Evolutionary conservation across 2,329 filamentous ascomycete species (phyloP), one percentile per base, ranked within the genome.

Genomic region (Hypoxylon sp.): DNA sequence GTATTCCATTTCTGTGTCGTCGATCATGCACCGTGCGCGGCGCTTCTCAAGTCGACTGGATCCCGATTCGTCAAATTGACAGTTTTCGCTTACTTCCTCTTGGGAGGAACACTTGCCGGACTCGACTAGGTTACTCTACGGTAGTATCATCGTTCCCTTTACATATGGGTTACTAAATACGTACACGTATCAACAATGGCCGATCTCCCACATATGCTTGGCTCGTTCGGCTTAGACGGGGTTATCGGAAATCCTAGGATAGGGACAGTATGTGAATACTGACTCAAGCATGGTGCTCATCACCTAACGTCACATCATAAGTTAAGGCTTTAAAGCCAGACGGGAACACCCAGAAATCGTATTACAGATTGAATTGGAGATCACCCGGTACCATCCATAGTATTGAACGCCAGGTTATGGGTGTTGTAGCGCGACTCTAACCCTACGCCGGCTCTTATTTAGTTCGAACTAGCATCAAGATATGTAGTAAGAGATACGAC

Each of bases 311-410:
- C 48, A 35, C 59, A 70, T 66, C 50, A 13, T 60, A 60, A 29
- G 54, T 60, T 39, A 64, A 64, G 52, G 19, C 50, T 29, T 60
- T 52, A 52, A 63, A 52, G 31, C 48, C 50, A 59, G 55, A 62
- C 35, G 3, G 55, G 17, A 35, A 35, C 47, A 62, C 53, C 52
- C 39, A 65, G 31, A 70, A 60, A 62, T 67, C 64, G 57, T 62
- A 67, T 59, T 62, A 62, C 26, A 67, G 68, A 70, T 70, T 61
- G 48, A 42, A 59, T 63, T 62, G 17, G 13, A 70, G 64, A 68
- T 65, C 65, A 48, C 29, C 58, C 61, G 39, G 60, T 61, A 59
- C 52, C 57, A 58, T 58, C 52, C 57, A 58, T 58, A 22, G 46
- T 52, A 54, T 47, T 42, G 55, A 35, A 50, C 24, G 24, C 58